phyloP scores from a whole-genome alignment of 2,329 filamentous ascomycete species.

The Colletotrichum tabaci region DNA sequence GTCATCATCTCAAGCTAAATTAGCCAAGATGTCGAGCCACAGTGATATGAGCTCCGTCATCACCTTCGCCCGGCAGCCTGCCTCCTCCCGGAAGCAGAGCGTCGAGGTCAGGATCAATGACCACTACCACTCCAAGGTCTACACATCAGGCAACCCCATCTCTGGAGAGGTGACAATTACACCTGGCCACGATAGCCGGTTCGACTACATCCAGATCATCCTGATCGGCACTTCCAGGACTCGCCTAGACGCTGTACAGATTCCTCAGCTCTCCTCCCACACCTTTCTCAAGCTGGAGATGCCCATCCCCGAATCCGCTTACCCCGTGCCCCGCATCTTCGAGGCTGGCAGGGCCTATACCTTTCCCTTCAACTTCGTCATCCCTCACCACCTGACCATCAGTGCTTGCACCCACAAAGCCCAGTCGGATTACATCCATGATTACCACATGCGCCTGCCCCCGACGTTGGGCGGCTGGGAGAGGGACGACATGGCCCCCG shows the following conservation, averaged over 20 bases:
- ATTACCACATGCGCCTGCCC: conserved; percentile 68
- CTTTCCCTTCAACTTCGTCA: conserved; percentile 72
- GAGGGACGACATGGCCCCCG: conserved; percentile 68
- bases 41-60: conserved; percentile 44
- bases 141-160: conserved; percentile 68
- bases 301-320: conserved; percentile 63
- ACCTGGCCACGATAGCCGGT: conserved; percentile 61
- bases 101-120: conserved; percentile 66
- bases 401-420: conserved; percentile 68
- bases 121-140: conserved; percentile 69
- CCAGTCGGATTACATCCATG: conserved; percentile 61
- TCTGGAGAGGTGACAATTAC: conserved; percentile 64
- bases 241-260: conserved; percentile 65
- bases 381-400: conserved; percentile 71
- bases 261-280: conserved; percentile 64
- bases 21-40: conserved; percentile 38
- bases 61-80: conserved; percentile 46
- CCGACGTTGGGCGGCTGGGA: conserved; percentile 68
- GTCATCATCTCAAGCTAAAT: neutral
- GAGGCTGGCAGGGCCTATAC: conserved; percentile 63
- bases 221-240: conserved; percentile 67
- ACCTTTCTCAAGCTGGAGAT: conserved; percentile 71
- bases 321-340: conserved; percentile 64
- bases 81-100: conserved; percentile 48
- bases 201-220: conserved; percentile 67